Conservation (phyloP, 441 rosid species). For the Erodium moschatum region DNA sequence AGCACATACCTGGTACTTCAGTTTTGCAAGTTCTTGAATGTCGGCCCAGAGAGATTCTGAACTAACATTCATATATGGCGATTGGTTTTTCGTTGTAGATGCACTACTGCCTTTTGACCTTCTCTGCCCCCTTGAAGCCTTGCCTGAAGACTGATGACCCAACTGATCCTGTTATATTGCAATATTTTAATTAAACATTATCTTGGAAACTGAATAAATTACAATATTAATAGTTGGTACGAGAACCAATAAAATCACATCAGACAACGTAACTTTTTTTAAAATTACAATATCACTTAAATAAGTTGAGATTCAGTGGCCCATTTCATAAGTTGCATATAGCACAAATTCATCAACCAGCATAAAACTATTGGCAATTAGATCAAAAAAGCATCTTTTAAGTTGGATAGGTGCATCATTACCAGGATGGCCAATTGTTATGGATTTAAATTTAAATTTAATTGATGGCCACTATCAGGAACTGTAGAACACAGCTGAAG, state of each 20-base stretch:
- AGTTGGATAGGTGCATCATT: neutral
- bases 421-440: neutral
- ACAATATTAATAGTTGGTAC: neutral
- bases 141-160: constrained; percentile 48
- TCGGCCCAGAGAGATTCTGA: constrained; percentile 85
- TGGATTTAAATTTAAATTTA: neutral
- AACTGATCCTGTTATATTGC: constrained; percentile 52
- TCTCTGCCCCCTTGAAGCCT: constrained; percentile 53
- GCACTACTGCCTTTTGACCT: constrained; percentile 43
- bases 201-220: neutral
- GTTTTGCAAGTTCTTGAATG: constrained; percentile 71
- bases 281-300: neutral
- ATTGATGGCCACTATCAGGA: too few species aligned
- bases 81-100: neutral
- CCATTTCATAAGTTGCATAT: neutral
- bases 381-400: neutral
- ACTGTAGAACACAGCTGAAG: too few species aligned
- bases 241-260: constrained; percentile 1
- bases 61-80: constrained; percentile 59
- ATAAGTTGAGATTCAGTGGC: neutral
- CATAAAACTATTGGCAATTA: neutral
- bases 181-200: constrained; percentile 7
- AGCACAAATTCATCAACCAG: neutral
- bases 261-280: neutral
- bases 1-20: constrained; percentile 69